Base-by-base conservation (phyloP, 768 basidiomycete species). In the Amanita subjunquillea region DNA sequence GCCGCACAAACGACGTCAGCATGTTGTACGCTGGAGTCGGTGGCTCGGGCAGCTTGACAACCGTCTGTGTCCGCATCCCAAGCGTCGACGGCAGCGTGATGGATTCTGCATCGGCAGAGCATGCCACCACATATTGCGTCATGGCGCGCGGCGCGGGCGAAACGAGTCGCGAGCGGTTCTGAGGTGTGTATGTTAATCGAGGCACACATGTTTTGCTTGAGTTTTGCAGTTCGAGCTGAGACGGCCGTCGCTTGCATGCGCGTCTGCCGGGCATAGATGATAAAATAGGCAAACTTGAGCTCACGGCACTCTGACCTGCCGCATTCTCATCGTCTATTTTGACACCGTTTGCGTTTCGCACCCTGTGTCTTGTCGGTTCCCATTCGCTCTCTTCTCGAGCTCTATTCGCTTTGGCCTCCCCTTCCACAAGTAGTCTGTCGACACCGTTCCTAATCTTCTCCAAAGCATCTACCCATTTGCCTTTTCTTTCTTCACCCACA, bases 101-200 rank as follows among this genome's bases (percentile, higher is more conserved):
- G 6, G 68, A 58, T n/a, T 72, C 68, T 12, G 74, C 69, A 58
- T 81, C 77, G 25, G 75, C 66, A 3, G 73, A 69, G 8, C 82
- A 78, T 49, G 43, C 50, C 38, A 76, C 82, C 36, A 85, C 73
- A 59, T 82, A 87, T 63, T 87, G 82, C 1, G 88, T 89, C 36
- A 91, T 60, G 2, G 88, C 85, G 37, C 86, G 76, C 1, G 88
- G 86, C 7, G 88, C 75, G 25, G 81, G 85, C 0, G 86, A 68
- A 50, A 89, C 67, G 29, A 87, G 74, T 44, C 74, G 65, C 39
- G 72, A 71, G 23, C 83, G 76, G 41, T 72, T 69, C 50, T 76
- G 76, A 43, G 67, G 69, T 1, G 79, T 77, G 37, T 79, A 73
- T 50, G 72, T 73, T 17, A 87, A 66, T 20, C 77, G 72, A 12